Base-by-base conservation (phyloP, 306 rosid species). In the Cucurbita pepo region DNA sequence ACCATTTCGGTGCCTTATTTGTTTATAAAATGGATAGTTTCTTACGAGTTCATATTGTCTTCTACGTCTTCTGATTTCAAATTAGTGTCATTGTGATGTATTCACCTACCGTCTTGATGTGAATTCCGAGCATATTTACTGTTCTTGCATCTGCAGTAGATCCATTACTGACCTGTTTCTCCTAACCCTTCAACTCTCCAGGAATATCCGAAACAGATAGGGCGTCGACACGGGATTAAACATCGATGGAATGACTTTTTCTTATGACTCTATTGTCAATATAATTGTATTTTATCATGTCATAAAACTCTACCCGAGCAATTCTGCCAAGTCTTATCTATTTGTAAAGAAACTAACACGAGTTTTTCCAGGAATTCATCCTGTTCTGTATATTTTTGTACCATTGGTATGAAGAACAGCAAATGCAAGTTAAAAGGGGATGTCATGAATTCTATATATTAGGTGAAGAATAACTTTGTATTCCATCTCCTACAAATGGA, bases 291-390 rank as follows among this genome's bases (percentile, higher is more conserved):
- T 45, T 47, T 69, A 67, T 67, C 8, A 45, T 47, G 44, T 48
- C 22, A 25, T 45, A 22, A 47, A 69, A 47, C 57, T 25, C 44
- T 14, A 5, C 51, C 37, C 54, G 57, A 48, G 57, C 56, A 45
- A 25, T 69, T 22, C 4, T 69, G 56, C 16, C 8, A 4, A 7
- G 19, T 69, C 48, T 69, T 69, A 69, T 69, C 57, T 47, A 69
- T 69, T 45, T 69, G 73, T 69, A 69, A 69, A 69, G 73, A 47
- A 69, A 69, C 73, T 69, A 69, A 69, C 73, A 69, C 14, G 73
- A 69, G 73, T 44, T 66, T 66, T 64, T 45, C 55, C 18, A 21
- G 40, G 73, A 69, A 22, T 30, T 69, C 37, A 45, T 69, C 56
- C 19, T 69, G 53, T 25, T 5, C 41, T 69, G 73, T 69, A 69